Evolutionary conservation across 2,329 filamentous ascomycete species (phyloP).

Genomic region (Alternaria arborescens): DNA sequence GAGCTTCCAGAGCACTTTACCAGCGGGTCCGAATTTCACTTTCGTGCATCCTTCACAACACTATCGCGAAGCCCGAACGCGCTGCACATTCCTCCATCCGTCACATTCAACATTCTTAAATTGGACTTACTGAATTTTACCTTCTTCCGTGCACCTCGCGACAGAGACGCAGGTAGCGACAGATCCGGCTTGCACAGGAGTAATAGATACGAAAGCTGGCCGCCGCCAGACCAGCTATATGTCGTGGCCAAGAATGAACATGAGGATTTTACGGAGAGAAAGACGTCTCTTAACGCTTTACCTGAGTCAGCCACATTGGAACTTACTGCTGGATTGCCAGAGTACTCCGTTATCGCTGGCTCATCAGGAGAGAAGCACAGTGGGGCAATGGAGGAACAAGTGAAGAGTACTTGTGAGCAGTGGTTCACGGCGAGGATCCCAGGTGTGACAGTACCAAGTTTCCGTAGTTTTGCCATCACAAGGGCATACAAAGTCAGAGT

Average conservation of each 20-base stretch:
- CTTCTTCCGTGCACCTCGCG: slow-evolving; percentile 31
- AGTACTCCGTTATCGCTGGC: background rate
- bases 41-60: slow-evolving; percentile 26
- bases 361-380: slow-evolving; percentile 1
- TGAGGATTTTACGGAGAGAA: slow-evolving; percentile 15
- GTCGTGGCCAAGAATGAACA: slow-evolving; percentile 1
- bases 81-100: slow-evolving; percentile 18
- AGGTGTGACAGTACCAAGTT: slow-evolving; percentile 31
- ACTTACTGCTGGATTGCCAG: background rate
- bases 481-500: slow-evolving; percentile 33
- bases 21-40: slow-evolving; percentile 29
- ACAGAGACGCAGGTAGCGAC: slow-evolving; percentile 13
- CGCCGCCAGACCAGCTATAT: slow-evolving; percentile 7
- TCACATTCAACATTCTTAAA: slow-evolving; percentile 29
- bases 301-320: slow-evolving; percentile 20
- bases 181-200: slow-evolving; percentile 11
- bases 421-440: slow-evolving; percentile 36
- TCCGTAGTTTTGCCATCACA: slow-evolving; percentile 34
- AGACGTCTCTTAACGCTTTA: slow-evolving; percentile 29
- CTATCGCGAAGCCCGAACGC: slow-evolving; percentile 21
- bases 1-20: slow-evolving; percentile 27
- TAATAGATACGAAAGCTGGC: slow-evolving; percentile 9
- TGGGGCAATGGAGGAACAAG: slow-evolving; percentile 23
- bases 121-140: slow-evolving; percentile 32
- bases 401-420: slow-evolving; percentile 14